Evolutionary conservation across 805 yeast genomes (phyloP).

Genomic region (Ogataea siamensis): DNA sequence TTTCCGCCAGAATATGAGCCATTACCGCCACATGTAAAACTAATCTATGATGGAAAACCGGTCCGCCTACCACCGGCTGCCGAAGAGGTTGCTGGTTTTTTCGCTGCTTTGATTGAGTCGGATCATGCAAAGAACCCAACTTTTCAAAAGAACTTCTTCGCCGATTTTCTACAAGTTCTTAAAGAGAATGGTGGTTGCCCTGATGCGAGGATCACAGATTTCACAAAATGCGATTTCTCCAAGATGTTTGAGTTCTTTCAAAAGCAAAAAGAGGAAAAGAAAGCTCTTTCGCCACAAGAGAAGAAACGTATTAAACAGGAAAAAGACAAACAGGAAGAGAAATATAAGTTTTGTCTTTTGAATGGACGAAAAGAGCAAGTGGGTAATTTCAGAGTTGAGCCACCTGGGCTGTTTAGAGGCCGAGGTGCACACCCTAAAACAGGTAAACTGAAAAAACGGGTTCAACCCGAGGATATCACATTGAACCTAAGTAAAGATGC

Average conservation of each 20-base stretch:
- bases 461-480: conserved; percentile 84
- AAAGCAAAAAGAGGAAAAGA: conserved; percentile 66
- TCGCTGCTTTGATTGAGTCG: conserved; percentile 80
- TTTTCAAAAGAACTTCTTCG: conserved; percentile 83
- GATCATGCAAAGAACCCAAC: conserved; percentile 88
- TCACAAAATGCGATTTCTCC: conserved; percentile 73
- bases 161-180: conserved; percentile 69
- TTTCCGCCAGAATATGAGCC: conserved; percentile 93
- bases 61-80: conserved; percentile 76
- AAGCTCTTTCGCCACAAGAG: conserved; percentile 64
- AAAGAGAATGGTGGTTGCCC: conserved; percentile 66
- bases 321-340: conserved; percentile 74
- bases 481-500: conserved; percentile 75
- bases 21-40: conserved; percentile 70
- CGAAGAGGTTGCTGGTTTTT: conserved; percentile 96
- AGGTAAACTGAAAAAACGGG: conserved; percentile 85
- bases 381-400: conserved; percentile 92
- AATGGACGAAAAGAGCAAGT: conserved; percentile 90
- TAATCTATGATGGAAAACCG: conserved; percentile 74
- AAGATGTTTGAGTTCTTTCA: conserved; percentile 74
- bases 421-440: conserved; percentile 97
- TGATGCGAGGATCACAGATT: conserved; percentile 48
- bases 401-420: conserved; percentile 94
- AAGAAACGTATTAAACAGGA: conserved; percentile 72
- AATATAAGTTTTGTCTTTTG: conserved; percentile 72